Percentiles rank a stretch among this genome's conserved stretches.
These are phyloP conservation scores for Inosperma sp. DNA, from an alignment of 768 basidiomycete genomes.

Conservation along the genomic window DNA sequence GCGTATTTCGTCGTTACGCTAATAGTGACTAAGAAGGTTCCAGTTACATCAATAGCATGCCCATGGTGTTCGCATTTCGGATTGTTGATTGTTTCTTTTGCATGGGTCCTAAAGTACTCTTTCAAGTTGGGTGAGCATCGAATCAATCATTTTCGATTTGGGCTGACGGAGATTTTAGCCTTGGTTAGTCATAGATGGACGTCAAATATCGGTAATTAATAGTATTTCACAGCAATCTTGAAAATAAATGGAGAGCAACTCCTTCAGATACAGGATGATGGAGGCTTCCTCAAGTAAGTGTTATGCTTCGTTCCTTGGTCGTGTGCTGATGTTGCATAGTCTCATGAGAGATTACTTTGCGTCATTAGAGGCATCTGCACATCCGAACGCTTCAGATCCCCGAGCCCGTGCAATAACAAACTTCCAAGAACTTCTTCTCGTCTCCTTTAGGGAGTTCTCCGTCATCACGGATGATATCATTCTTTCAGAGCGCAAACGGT, in stretches of 20 bases:
- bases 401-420: conserved; percentile 90
- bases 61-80: conserved; percentile 96
- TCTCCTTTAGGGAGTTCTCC: conserved; percentile 97
- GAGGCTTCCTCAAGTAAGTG: conserved; percentile 86
- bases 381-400: conserved; percentile 83
- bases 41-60: conserved; percentile 90
- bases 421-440: conserved; percentile 94
- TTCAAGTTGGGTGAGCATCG: conserved; percentile 87
- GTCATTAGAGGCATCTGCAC: conserved; percentile 89
- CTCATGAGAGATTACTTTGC: conserved; percentile 95
- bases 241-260: conserved; percentile 96
- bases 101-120: conserved; percentile 98
- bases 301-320: not conserved
- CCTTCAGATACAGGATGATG: conserved; percentile 92
- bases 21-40: not conserved
- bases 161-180: conserved; percentile 32
- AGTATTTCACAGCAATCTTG: conserved; percentile 65
- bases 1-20: conserved; percentile 25
- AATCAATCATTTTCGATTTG: not conserved
- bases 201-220: conserved; percentile 11
- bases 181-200: conserved; percentile 43
- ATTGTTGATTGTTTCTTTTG: conserved; percentile 98
- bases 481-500: conserved; percentile 75
- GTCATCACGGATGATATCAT: conserved; percentile 96
- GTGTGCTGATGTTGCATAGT: conserved; percentile 36